Base-by-base conservation (phyloP, 805 yeast species). In the Candida caryicola region DNA sequence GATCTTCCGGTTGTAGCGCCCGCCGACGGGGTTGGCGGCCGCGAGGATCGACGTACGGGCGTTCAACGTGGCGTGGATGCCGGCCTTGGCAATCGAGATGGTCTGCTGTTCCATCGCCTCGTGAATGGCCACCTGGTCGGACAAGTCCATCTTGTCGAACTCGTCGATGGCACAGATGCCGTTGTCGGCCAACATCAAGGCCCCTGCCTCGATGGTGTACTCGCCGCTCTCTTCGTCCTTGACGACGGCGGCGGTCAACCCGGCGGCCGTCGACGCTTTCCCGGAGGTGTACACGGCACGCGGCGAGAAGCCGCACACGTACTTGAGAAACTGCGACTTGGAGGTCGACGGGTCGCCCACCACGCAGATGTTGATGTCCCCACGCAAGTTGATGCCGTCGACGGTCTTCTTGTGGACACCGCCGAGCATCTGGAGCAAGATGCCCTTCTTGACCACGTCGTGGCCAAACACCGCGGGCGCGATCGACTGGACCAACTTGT, bases 41-140 rank as follows among this genome's bases (percentile, higher is more conserved):
- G 99, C 99, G 34, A 93, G 66, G 51, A 93, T 93, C 0, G 97
- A 88, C 0, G 99, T 88, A 55, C 99, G 77, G 1, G 99, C 99
- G 60, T 93, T 93, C 54, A 93, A 70, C 1, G 99, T 93, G 2
- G 99, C 98, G 57, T 93, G 97, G 47, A 93, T 93, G 56, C 99
- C 99, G 1, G 99, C 99, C 61, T 93, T 93, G 8, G 99, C 97
- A 55, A 93, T 93, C 12, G 97, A 90, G 49, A 93, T 93, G 0
- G 99, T 93, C 64, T 93, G 99, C 66, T 93, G 99, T 74, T 93
- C 99, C 99, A 93, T 93, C 17, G 98, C 99, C 69, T 93, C 99
- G 67, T 93, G 99, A 68, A 93, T 91, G 3, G 98, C 98, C 39
- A 93, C 98, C 66, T 93, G 98, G 64, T 93, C 98, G 1, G 81